phyloP scores from a whole-genome alignment of 176 grass and related monocot species.

The Bolboschoenus planiculmis region DNA sequence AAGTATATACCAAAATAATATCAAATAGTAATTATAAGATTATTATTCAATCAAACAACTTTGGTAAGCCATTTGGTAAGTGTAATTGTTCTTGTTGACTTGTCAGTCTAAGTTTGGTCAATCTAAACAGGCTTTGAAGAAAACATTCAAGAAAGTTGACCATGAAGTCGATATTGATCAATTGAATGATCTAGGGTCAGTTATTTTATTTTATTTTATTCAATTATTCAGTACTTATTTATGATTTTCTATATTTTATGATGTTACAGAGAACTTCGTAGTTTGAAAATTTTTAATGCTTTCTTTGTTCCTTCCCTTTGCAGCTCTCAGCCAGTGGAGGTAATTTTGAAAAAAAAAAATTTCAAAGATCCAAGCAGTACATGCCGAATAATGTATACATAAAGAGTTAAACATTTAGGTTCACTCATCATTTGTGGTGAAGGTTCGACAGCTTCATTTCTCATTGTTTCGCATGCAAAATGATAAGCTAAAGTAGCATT shows the following conservation, averaged over 20 bases:
- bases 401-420: background rate
- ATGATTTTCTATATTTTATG: background rate
- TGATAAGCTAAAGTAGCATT: background rate
- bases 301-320: conserved; percentile 18
- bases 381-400: background rate
- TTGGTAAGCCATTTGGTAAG: background rate
- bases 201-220: background rate
- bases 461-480: background rate
- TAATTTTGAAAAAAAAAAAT: background rate
- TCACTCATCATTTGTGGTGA: background rate
- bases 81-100: background rate
- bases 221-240: background rate
- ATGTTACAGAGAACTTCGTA: background rate
- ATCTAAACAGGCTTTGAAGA: conserved; percentile 27
- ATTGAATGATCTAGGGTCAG: conserved; percentile 21
- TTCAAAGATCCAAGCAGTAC: background rate
- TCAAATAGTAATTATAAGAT: background rate
- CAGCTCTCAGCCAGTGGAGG: conserved; percentile 35
- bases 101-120: background rate
- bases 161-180: conserved; percentile 41
- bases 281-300: background rate
- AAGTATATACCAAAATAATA: background rate
- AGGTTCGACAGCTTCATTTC: background rate
- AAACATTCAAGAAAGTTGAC: conserved; percentile 39
- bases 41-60: too few species aligned